Conservation (phyloP, 768 basidiomycete genomes). For the Rhodotorula babjevae region DNA sequence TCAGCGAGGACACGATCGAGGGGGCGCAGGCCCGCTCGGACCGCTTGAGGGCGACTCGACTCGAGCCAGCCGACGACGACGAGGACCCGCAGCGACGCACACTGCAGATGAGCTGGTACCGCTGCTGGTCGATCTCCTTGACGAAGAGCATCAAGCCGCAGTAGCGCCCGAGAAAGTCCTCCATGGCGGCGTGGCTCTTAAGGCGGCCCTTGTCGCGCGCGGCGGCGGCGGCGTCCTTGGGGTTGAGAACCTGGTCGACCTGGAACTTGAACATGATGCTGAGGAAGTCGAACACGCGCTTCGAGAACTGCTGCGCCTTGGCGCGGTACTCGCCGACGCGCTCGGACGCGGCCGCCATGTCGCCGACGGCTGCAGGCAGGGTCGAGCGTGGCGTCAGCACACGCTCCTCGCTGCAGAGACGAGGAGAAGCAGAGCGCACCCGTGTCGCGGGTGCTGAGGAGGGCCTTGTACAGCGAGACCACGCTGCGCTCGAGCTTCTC, state of each 20-base stretch:
- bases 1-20: too few relatives aligned
- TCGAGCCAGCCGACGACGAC: neutral
- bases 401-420: neutral
- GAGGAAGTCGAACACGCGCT: slow-evolving; percentile 80
- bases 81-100: slow-evolving; percentile 53
- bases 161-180: slow-evolving; percentile 79
- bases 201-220: slow-evolving; percentile 44
- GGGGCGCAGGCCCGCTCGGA: too few relatives aligned
- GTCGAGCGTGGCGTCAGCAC: too few relatives aligned
- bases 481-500: slow-evolving; percentile 74
- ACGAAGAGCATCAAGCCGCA: slow-evolving; percentile 84
- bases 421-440: slow-evolving; percentile 52
- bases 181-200: slow-evolving; percentile 62
- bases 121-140: slow-evolving; percentile 88
- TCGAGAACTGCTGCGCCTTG: slow-evolving; percentile 87
- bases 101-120: slow-evolving; percentile 83
- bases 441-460: slow-evolving; percentile 81
- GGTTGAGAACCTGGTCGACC: slow-evolving; percentile 49
- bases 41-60: too few relatives aligned
- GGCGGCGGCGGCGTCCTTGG: slow-evolving; percentile 6
- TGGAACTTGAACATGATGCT: slow-evolving; percentile 87
- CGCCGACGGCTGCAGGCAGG: slow-evolving; percentile 44
- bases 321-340: slow-evolving; percentile 83
- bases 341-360: slow-evolving; percentile 97
- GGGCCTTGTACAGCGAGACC: slow-evolving; percentile 85